Percentiles rank a stretch among this genome's conserved stretches.
phyloP scores from a whole-genome alignment of 1,284 basidiomycete species.

The Termitomyces sp. region DNA sequence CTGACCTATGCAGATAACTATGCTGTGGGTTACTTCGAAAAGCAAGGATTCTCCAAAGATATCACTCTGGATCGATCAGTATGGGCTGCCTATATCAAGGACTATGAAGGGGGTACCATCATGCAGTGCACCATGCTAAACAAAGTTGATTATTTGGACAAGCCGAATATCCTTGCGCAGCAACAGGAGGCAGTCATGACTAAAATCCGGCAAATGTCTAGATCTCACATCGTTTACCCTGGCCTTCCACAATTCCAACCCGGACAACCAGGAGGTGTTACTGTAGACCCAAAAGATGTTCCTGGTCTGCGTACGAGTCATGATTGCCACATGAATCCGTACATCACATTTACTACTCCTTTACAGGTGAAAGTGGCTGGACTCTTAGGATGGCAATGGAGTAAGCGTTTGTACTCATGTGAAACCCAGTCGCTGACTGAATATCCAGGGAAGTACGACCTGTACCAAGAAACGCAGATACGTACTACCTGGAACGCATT shows the following conservation, averaged over 20 bases:
- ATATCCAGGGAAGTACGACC: conserved; percentile 32
- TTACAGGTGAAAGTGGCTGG: conserved; percentile 87
- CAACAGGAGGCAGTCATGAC: conserved; percentile 88
- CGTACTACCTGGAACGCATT: conserved; percentile 75
- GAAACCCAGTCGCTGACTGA: conserved; percentile 7
- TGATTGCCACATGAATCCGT: background rate
- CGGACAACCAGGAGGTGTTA: conserved; percentile 39
- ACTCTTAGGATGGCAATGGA: conserved; percentile 79
- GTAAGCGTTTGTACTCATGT: conserved; percentile 37
- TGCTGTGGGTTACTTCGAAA: conserved; percentile 98
- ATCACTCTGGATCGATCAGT: conserved; percentile 86
- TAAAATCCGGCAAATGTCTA: conserved; percentile 87
- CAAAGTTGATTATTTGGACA: conserved; percentile 87
- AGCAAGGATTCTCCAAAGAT: conserved; percentile 98
- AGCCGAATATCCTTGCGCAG: conserved; percentile 69
- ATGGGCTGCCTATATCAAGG: conserved; percentile 99
- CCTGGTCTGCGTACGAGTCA: conserved; percentile 72
- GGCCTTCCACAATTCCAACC: conserved; percentile 80
- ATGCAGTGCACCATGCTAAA: conserved; percentile 98
- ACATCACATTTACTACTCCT: conserved; percentile 8
- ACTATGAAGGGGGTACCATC: conserved; percentile 99
- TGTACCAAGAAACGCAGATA: conserved; percentile 51
- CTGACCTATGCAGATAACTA: conserved; percentile 99
- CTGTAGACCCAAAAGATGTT: conserved; percentile 68
- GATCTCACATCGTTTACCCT: conserved; percentile 81